Conservation (phyloP, 805 yeast genomes). For the Limtongia smithiae region DNA sequence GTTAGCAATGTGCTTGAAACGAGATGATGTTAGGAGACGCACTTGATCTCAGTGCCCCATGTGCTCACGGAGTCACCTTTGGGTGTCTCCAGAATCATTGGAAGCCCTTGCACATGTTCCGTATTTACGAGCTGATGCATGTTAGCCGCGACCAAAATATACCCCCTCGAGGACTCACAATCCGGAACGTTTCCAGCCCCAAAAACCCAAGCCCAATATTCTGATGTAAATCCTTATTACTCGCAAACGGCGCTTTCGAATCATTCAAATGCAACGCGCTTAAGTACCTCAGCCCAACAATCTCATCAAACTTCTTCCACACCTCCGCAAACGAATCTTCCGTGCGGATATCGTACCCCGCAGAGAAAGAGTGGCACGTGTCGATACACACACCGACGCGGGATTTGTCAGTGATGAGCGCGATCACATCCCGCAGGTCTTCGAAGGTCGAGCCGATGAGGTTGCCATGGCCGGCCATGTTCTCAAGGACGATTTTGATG, state of each 20-base stretch:
- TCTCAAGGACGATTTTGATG: slow-evolving; percentile 87
- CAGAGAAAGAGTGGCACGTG: slow-evolving; percentile 91
- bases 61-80: slow-evolving; percentile 43
- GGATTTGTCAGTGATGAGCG: slow-evolving; percentile 68
- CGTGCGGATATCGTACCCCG: slow-evolving; percentile 83
- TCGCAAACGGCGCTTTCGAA: slow-evolving; percentile 88
- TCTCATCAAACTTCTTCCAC: slow-evolving; percentile 71
- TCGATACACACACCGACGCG: slow-evolving; percentile 96
- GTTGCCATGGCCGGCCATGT: slow-evolving; percentile 97
- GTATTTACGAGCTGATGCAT: slow-evolving; percentile 56
- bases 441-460: slow-evolving; percentile 77
- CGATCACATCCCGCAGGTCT: slow-evolving; percentile 73
- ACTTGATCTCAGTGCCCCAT: slow-evolving; percentile 45
- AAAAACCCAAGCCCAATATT: slow-evolving; percentile 83
- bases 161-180: slow-evolving; percentile 30
- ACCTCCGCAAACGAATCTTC: slow-evolving; percentile 57
- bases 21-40: neutral
- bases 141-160: no score
- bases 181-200: slow-evolving; percentile 79
- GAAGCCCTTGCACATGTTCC: slow-evolving; percentile 57
- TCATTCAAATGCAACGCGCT: slow-evolving; percentile 86
- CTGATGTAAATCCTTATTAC: slow-evolving; percentile 89
- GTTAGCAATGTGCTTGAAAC: neutral
- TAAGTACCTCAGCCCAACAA: slow-evolving; percentile 71
- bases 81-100: slow-evolving; percentile 87